phyloP scores from a whole-genome alignment of 2,329 filamentous ascomycete species.

The Scedosporium dehoogii region DNA sequence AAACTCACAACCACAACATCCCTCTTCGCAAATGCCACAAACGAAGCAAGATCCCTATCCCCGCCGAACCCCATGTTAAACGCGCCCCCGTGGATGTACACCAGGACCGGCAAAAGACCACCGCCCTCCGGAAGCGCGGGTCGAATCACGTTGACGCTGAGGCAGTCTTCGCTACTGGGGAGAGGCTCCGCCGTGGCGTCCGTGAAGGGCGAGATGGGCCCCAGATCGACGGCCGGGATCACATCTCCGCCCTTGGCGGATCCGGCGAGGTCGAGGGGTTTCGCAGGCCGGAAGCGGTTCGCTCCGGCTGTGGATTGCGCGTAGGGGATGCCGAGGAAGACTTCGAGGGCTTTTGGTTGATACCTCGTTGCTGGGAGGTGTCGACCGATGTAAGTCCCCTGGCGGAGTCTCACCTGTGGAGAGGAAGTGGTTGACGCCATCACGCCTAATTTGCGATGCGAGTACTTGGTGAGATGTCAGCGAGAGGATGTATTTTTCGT shows the following conservation, averaged over 20 bases:
- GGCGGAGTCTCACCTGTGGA: not conserved
- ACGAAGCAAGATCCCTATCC: constrained; percentile 50
- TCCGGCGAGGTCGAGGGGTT: constrained; percentile 17
- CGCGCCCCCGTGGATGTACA: constrained; percentile 54
- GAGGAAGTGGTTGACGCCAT: not conserved
- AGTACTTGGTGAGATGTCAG: no score
- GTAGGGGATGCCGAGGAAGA: constrained; percentile 40
- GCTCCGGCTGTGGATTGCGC: constrained; percentile 29
- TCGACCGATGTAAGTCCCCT: constrained; percentile 4
- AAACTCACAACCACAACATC: constrained; percentile 50
- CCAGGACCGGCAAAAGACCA: constrained; percentile 30
- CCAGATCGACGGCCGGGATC: constrained; percentile 25
- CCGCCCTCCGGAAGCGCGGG: constrained; percentile 17
- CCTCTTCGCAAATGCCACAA: constrained; percentile 43
- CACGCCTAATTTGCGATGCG: no score
- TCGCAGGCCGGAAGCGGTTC: constrained; percentile 36
- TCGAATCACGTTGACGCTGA: constrained; percentile 42
- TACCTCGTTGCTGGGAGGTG: not conserved
- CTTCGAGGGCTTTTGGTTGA: constrained; percentile 30
- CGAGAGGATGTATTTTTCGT: no score
- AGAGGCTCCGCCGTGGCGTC: constrained; percentile 14
- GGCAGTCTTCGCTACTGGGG: constrained; percentile 38
- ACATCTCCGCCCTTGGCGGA: constrained; percentile 8
- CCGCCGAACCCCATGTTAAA: constrained; percentile 46
- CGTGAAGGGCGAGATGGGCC: constrained; percentile 26